These are phyloP conservation scores for Dictyostelium purpureum DNA, from an alignment of 78 protist genomes.

Conservation along the genomic window DNA sequence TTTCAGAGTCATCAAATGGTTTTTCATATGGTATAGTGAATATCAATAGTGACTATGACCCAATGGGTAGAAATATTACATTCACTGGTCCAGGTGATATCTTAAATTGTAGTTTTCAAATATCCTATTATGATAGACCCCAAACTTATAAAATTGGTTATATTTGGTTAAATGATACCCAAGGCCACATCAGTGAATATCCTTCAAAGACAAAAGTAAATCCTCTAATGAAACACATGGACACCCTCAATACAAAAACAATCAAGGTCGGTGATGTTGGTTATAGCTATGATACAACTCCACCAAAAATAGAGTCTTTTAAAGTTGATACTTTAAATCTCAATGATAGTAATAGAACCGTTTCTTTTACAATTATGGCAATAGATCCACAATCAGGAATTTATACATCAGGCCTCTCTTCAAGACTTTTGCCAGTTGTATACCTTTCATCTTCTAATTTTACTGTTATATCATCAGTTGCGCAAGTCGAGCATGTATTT, in stretches of 20 bases:
- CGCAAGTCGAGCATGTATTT: not conserved
- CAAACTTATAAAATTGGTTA: not conserved
- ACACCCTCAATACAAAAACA: not conserved
- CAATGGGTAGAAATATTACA: not conserved
- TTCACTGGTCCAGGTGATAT: no score
- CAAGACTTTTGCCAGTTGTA: not conserved
- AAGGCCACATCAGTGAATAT: not conserved
- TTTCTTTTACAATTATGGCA: not conserved
- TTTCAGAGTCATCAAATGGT: constrained; percentile 14
- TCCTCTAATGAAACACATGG: not conserved
- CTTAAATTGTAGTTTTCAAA: not conserved
- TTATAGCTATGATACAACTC: not conserved
- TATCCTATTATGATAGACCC: not conserved
- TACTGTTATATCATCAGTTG: not conserved
- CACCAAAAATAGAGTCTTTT: not conserved
- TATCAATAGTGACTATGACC: not conserved
- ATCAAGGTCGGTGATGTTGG: no score
- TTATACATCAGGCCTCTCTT: not conserved
- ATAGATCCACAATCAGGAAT: no score
- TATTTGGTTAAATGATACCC: not conserved
- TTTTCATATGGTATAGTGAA: not conserved
- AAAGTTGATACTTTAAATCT: not conserved
- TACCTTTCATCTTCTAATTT: not conserved
- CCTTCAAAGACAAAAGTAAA: not conserved
- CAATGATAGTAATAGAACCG: not conserved